These are phyloP conservation scores for Salvia sclarea DNA, from an alignment of 305 asterid species.

Conservation along the genomic window DNA sequence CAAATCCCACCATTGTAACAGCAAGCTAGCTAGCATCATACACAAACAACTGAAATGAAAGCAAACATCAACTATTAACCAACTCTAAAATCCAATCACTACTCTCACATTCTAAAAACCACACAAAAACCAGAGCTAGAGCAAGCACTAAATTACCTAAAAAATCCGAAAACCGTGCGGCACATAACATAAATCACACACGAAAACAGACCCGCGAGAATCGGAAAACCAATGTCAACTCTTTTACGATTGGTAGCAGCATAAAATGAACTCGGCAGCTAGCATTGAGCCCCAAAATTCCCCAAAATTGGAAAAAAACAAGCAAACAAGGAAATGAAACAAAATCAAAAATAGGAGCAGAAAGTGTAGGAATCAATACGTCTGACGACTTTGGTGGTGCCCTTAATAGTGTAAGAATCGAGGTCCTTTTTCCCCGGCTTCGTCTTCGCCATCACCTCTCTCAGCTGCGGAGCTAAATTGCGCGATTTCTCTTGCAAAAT, in stretches of 20 bases:
- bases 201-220: background rate
- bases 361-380: constrained; percentile 34
- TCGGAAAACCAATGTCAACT: background rate
- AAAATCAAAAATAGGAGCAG: background rate
- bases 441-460: constrained; percentile 54
- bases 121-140: background rate
- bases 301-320: background rate
- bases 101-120: constrained; percentile 11
- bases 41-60: no score
- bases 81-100: background rate
- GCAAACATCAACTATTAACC: background rate
- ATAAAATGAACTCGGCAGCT: background rate
- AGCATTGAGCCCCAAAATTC: constrained; percentile 7
- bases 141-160: background rate
- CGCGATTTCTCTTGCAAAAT: background rate
- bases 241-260: background rate
- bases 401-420: constrained; percentile 59
- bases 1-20: background rate
- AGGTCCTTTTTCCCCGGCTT: constrained; percentile 67
- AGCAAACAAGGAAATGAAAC: background rate
- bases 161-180: background rate
- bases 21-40: background rate
- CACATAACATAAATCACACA: background rate
- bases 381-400: constrained; percentile 65
- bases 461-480: constrained; percentile 7